Base-by-base conservation (phyloP, 352 stramenopile genomes). In the Globisporangium middletonii region DNA sequence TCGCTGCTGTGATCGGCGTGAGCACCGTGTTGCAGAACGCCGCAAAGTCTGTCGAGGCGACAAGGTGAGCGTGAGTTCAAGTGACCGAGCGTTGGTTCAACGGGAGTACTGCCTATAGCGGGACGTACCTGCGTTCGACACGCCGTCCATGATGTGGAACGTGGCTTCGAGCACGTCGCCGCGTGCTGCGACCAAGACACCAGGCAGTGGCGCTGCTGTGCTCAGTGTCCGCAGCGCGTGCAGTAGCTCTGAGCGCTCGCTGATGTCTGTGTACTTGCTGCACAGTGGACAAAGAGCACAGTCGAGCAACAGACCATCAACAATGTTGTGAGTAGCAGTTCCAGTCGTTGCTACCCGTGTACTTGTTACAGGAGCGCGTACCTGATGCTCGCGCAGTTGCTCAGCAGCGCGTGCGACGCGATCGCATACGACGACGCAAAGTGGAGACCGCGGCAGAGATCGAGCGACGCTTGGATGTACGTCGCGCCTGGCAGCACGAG, bases 261-360 rank as follows among this genome's bases (percentile, higher is more conserved):
- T 62, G 54, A 79, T 50, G 4, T 72, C 72, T 18, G 81, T 84
- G 56, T 88, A 83, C 55, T 94, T 85, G 35, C 77, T 87, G 54
- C 5, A 7, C 41, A 45, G 33, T 12, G 33, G 33, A 38, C 33
- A 9, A 38, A 12, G 9, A 60, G 45, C 28, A 23, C 23, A 38
- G 12, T 27, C 3, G 44, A 18, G 9, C 19, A 8, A 16, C 19
- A 59, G 18, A 33, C 8, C 51, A 44, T 33, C 5, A 51, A n/a
- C n/a, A 0, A 42, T 5, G 4, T 23, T 38, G 12, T 26, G 48
- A 42, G n/a, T 4, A 9, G n/a, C n/a, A 6, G 45, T 2, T 18
- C 12, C 43, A 27, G 16, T 47, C 16, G 4, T 4, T 47, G 4
- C 43, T 23, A 26, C 8, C 18, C 43, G 3, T 19, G 9, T 37